Conservation (phyloP, 2,329 filamentous ascomycete species). For the Seiridium unicorne region DNA sequence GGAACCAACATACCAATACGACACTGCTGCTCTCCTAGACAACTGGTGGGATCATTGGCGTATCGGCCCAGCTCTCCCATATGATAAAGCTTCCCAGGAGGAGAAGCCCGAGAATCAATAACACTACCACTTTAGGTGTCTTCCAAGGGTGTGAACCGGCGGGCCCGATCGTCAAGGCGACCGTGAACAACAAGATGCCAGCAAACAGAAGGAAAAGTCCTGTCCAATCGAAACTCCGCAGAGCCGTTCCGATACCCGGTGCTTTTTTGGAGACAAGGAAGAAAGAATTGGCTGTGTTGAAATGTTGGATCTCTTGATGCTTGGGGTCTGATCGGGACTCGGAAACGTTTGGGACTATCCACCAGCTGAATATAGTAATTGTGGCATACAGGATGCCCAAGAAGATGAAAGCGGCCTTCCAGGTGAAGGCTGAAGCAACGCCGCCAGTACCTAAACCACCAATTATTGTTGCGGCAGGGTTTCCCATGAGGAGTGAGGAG, state of each 20-base stretch:
- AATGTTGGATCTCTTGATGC: not conserved
- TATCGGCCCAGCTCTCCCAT: slow-evolving; percentile 28
- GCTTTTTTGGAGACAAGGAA: not conserved
- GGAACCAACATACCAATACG: slow-evolving; percentile 19
- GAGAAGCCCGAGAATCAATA: slow-evolving; percentile 27
- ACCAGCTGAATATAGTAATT: slow-evolving; percentile 22
- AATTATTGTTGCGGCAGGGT: slow-evolving; percentile 28
- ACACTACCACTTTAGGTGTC: slow-evolving; percentile 29
- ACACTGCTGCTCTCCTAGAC: slow-evolving; percentile 26
- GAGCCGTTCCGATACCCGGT: slow-evolving; percentile 9
- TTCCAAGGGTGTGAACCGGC: slow-evolving; percentile 29
- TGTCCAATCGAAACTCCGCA: slow-evolving; percentile 28
- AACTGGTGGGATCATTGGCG: slow-evolving; percentile 29
- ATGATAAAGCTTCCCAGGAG: slow-evolving; percentile 27
- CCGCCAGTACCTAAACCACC: slow-evolving; percentile 30
- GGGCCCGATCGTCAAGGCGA: slow-evolving; percentile 29
- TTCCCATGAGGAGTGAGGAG: slow-evolving; percentile 31
- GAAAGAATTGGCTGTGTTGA: not conserved
- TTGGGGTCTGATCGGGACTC: slow-evolving; percentile 14
- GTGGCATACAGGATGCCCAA: slow-evolving; percentile 25
- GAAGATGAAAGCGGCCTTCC: slow-evolving; percentile 30
- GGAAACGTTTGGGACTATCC: slow-evolving; percentile 25
- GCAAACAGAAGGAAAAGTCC: slow-evolving; percentile 25
- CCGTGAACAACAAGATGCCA: slow-evolving; percentile 27
- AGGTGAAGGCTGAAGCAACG: slow-evolving; percentile 23